These are phyloP conservation scores for Grigorovia humatica DNA, from an alignment of 805 yeast species.

Conservation along the genomic window DNA sequence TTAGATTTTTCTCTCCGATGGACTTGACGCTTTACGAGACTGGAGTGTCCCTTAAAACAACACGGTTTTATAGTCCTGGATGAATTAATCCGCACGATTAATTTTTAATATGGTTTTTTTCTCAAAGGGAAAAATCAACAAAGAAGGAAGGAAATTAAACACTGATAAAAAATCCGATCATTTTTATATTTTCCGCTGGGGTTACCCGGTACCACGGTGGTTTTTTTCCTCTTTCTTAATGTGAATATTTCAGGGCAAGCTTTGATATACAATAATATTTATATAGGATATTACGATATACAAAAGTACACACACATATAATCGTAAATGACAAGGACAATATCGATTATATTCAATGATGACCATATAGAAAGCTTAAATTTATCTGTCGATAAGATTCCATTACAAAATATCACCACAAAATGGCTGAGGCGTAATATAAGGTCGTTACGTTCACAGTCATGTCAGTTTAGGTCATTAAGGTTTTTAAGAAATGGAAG, in stretches of 20 bases:
- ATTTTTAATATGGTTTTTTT: constrained; percentile 8
- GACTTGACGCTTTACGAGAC: constrained; percentile 50
- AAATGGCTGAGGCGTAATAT: constrained; percentile 24
- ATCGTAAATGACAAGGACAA: neutral
- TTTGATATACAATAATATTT: neutral
- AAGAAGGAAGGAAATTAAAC: neutral
- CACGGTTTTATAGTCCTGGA: constrained; percentile 67
- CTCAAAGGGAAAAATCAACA: neutral
- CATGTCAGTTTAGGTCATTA: constrained; percentile 14
- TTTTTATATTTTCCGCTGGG: neutral
- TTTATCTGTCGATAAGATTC: neutral
- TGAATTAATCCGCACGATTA: constrained; percentile 52
- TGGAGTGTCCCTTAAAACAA: constrained; percentile 43
- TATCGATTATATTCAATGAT: neutral
- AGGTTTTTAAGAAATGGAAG: constrained; percentile 24
- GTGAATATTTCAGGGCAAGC: neutral
- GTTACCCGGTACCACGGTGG: neutral
- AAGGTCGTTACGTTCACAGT: constrained; percentile 14
- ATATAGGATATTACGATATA: neutral
- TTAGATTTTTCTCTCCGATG: constrained; percentile 47
- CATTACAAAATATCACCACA: neutral
- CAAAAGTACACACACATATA: neutral
- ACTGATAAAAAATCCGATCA: neutral
- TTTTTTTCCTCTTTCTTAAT: neutral
- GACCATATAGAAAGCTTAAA: neutral